phyloP scores from a whole-genome alignment of 208 protist genomes.

The Chromosphaera perkinsii region DNA sequence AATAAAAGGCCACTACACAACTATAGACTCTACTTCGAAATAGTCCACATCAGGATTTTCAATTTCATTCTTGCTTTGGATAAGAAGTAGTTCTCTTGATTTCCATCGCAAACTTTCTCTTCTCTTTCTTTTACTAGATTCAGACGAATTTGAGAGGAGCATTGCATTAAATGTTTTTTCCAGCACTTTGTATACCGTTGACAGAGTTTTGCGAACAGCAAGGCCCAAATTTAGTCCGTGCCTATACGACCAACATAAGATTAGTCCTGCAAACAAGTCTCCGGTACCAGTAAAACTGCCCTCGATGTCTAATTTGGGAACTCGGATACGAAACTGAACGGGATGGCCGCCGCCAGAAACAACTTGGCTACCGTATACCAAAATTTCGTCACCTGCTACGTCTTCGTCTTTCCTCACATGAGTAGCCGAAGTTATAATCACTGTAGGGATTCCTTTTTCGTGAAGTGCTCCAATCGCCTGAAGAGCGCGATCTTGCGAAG shows the following conservation, averaged over 20 bases:
- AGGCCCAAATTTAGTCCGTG: neutral
- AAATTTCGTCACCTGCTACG: neutral
- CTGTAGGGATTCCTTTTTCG: neutral
- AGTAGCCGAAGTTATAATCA: neutral
- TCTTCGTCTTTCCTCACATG: neutral
- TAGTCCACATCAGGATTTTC: too few species aligned
- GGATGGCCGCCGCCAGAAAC: neutral
- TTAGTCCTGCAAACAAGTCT: slow-evolving; percentile 11
- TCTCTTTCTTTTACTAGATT: too few species aligned
- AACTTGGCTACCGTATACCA: neutral
- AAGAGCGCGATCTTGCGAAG: neutral
- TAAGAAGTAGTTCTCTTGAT: too few species aligned
- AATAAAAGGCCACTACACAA: too few species aligned
- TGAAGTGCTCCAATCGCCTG: neutral
- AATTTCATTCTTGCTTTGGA: too few species aligned
- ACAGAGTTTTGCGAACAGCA: too few species aligned
- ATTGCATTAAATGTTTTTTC: too few species aligned
- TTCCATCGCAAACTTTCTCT: too few species aligned
- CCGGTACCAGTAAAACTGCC: slow-evolving; percentile 20
- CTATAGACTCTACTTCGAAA: too few species aligned
- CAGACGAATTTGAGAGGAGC: too few species aligned
- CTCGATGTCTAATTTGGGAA: neutral
- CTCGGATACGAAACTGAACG: neutral
- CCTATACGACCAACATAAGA: neutral
- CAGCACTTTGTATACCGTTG: too few species aligned